A percentile compares a stretch with the other conserved stretches of the same genome.
These are phyloP conservation scores for Phytomonas sp. DNA, from an alignment of 208 protist genomes.

Conservation along the genomic window DNA sequence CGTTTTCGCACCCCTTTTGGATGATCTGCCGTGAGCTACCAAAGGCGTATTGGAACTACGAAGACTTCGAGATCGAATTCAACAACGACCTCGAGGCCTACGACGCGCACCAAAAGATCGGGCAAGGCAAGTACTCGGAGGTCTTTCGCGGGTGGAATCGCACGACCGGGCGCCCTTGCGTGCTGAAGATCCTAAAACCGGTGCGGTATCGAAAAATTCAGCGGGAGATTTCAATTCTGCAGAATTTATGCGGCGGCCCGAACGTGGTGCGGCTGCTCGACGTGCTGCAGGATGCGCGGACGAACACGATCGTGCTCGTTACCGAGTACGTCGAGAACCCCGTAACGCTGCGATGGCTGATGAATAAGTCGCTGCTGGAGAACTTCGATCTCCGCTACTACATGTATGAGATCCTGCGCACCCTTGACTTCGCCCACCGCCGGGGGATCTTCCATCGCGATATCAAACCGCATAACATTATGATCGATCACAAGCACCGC, in stretches of 20 bases:
- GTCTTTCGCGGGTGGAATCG: conserved; percentile 96
- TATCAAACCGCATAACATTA: conserved; percentile 99
- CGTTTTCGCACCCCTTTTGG: conserved; percentile 70
- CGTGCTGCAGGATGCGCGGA: conserved; percentile 93
- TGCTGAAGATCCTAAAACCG: conserved; percentile 98
- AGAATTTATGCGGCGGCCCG: conserved; percentile 96
- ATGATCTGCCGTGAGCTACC: conserved; percentile 65
- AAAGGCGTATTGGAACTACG: conserved; percentile 92
- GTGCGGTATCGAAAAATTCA: conserved; percentile 99
- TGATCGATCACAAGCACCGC: conserved; percentile 97
- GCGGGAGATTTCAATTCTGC: conserved; percentile 97
- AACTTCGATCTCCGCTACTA: conserved; percentile 99
- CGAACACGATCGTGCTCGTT: conserved; percentile 95
- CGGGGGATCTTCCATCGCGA: conserved; percentile 99
- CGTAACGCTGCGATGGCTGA: conserved; percentile 93
- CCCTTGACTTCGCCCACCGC: conserved; percentile 95
- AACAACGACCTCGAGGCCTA: conserved; percentile 91
- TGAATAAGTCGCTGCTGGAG: conserved; percentile 85
- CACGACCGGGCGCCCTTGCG: conserved; percentile 85
- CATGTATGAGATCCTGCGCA: conserved; percentile 95
- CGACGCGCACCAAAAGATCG: conserved; percentile 94
- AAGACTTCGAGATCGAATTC: conserved; percentile 70
- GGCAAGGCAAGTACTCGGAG: conserved; percentile 98
- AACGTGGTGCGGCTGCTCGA: conserved; percentile 99
- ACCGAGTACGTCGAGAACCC: conserved; percentile 98